Base-by-base conservation (phyloP, 495 filamentous ascomycete genomes). In the Symbiotaphrina buchneri region DNA sequence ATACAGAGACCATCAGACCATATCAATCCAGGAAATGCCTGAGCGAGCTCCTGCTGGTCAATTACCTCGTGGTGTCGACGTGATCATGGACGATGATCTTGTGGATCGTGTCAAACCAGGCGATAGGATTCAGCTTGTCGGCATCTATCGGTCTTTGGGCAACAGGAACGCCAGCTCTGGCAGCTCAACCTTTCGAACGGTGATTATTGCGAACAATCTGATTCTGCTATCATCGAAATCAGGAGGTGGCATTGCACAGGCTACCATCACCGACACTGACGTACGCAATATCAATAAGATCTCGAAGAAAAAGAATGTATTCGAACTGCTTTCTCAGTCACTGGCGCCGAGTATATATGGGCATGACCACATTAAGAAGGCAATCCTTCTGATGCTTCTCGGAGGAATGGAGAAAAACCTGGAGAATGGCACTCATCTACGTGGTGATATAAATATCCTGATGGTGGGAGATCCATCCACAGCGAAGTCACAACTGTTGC, bases 391-490 rank as follows among this genome's bases (percentile, higher is more conserved):
- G 33, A 92, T 95, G 85, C 61, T 99, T 6, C 60, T 99, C n/a
- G 76, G 87, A 41, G 87, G 87, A 34, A 82, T 92, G 71, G 87
- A 99, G 56, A 95, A 95, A 63, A 99, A 95, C 45, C 49, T 99
- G 31, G 87, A 95, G 34, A 99, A 99, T 43, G 87, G 87, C 21
- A 94, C 90, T 0, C 87, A 99, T 66, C 54, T 99, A 42, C 72
- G 87, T 61, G 87, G 87, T 52, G 87, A 99, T 48, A 95, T 99
- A 54, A 99, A 99, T 52, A 91, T 99, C 40, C 60, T 99, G 19
- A 95, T 99, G 87, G 90, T 99, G 27, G 87, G 87, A 56, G 87
- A 99, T 55, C 87, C 87, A 11, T 99, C 87, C 1, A 99, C 87
- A 2, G 87, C 87, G 26, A 99, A 99, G 53, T 99, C 87, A 13